These are phyloP conservation scores for Tylopilus orsonianus DNA, from an alignment of 1,284 basidiomycete genomes.

Conservation along the genomic window DNA sequence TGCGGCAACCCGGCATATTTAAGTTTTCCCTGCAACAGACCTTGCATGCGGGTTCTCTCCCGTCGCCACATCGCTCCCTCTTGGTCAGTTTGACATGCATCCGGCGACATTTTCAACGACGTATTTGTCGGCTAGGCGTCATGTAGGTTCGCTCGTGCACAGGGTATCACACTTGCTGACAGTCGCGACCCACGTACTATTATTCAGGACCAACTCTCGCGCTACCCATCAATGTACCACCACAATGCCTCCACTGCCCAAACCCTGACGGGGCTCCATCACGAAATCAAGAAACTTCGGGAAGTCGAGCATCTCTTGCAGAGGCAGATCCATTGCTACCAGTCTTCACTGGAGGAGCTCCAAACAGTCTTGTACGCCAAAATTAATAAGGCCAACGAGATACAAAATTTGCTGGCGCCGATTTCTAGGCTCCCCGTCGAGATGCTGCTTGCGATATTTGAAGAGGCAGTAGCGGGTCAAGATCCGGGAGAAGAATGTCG, in stretches of 20 bases:
- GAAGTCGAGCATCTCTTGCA: conserved; percentile 19
- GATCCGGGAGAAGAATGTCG: conserved; percentile 20
- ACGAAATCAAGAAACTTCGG: conserved; percentile 22
- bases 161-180: conserved; percentile 9
- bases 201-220: conserved; percentile 17
- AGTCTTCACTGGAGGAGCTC: conserved; percentile 19
- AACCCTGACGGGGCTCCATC: conserved; percentile 19
- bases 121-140: conserved; percentile 21
- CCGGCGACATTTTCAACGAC: conserved; percentile 11
- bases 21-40: conserved; percentile 15
- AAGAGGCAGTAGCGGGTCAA: conserved; percentile 30
- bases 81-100: conserved; percentile 16
- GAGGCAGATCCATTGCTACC: conserved; percentile 19
- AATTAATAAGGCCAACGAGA: conserved; percentile 31
- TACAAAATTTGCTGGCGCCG: conserved; percentile 31
- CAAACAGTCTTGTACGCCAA: conserved; percentile 16
- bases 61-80: conserved; percentile 16
- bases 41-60: conserved; percentile 18
- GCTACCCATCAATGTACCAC: conserved; percentile 16
- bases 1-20: conserved; percentile 26
- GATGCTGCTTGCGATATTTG: conserved; percentile 32
- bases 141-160: conserved; percentile 15
- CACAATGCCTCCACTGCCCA: conserved; percentile 20
- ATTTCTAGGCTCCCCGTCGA: conserved; percentile 32
- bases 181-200: background rate